Conservation (phyloP, 139 green algal species). For the Edaphochlamys debaryana region DNA sequence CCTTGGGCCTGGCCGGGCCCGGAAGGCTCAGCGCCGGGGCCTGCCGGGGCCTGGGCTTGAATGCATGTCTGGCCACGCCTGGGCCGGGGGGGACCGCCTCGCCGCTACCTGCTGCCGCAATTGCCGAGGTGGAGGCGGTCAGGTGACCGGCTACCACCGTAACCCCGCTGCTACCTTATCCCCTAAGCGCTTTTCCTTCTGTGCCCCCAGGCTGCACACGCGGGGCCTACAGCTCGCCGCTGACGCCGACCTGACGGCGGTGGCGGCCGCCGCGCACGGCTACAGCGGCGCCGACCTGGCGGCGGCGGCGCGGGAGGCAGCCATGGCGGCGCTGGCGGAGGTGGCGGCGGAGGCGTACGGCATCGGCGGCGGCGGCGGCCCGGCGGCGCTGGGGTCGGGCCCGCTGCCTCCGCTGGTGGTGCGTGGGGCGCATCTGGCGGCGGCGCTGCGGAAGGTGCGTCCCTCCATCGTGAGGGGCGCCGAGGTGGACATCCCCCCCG, state of each 20-base stretch:
- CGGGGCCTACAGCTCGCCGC: conserved; percentile 58
- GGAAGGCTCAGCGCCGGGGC: too few species aligned
- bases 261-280: conserved; percentile 77
- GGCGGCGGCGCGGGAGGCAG: conserved; percentile 79
- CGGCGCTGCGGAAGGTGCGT: conserved; percentile 65
- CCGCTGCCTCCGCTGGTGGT: conserved; percentile 10
- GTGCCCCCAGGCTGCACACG: conserved; percentile 70
- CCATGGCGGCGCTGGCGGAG: conserved; percentile 72
- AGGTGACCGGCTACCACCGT: too few species aligned
- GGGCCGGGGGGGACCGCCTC: too few species aligned
- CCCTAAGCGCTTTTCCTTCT: too few species aligned
- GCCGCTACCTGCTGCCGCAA: too few species aligned
- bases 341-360: conserved; percentile 28
- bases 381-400: not conserved
- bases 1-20: too few species aligned
- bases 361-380: not conserved
- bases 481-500: conserved; percentile 61
- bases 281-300: conserved; percentile 91
- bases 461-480: conserved; percentile 73
- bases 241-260: conserved; percentile 71
- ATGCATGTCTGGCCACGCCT: too few species aligned
- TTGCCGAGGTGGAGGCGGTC: too few species aligned
- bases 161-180: too few species aligned
- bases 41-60: too few species aligned
- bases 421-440: conserved; percentile 58